phyloP scores from a whole-genome alignment of 495 filamentous ascomycete species.

The Tuber umbilicatum region DNA sequence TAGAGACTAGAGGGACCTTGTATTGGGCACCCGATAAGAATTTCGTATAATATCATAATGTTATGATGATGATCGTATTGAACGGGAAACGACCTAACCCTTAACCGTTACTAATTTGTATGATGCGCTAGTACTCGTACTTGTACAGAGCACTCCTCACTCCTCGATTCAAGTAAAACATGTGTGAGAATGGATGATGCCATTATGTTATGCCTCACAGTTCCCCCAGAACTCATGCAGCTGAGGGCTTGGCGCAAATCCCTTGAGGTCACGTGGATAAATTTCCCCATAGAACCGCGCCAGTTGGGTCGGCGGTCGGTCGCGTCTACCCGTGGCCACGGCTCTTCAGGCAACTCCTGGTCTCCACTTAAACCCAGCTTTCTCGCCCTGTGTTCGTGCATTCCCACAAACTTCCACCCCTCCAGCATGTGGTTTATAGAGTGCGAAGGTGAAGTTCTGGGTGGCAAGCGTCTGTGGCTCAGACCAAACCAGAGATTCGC shows the following conservation, averaged over 20 bases:
- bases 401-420: neutral
- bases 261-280: neutral
- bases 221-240: too few relatives aligned
- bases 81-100: neutral
- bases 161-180: neutral
- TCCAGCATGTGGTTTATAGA: slow-evolving; percentile 56
- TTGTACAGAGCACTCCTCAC: neutral
- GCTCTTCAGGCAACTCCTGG: neutral
- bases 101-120: neutral
- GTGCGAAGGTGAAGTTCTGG: slow-evolving; percentile 49
- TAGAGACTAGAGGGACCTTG: neutral
- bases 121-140: too few relatives aligned
- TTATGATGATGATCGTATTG: neutral
- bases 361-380: neutral
- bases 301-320: neutral
- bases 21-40: neutral
- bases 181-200: neutral
- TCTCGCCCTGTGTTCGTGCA: neutral
- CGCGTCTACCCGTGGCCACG: neutral
- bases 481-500: slow-evolving; percentile 75
- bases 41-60: neutral
- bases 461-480: slow-evolving; percentile 72
- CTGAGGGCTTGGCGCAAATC: neutral
- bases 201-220: neutral
- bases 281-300: neutral